phyloP scores from a whole-genome alignment of 768 basidiomycete species.

The Tylopilus subfusipes region DNA sequence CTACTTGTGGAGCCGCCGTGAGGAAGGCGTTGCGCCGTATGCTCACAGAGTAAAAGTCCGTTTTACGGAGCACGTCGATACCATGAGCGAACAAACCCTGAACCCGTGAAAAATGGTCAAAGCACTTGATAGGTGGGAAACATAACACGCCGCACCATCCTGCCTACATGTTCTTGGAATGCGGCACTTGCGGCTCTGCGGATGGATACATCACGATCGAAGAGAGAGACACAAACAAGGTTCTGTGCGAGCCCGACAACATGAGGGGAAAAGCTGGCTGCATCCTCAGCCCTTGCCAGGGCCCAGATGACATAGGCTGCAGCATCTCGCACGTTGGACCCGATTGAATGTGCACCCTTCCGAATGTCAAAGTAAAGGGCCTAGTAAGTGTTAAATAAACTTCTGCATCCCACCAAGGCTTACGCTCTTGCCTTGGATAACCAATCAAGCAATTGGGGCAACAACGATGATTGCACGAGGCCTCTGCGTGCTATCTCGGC shows the following conservation, averaged over 20 bases:
- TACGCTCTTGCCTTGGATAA: slow-evolving; percentile 60
- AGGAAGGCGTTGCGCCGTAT: slow-evolving; percentile 80
- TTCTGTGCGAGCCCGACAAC: slow-evolving; percentile 61
- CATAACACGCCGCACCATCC: slow-evolving; percentile 59
- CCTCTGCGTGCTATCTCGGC: slow-evolving; percentile 90
- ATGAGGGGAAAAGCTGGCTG: slow-evolving; percentile 54
- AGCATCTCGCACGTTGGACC: slow-evolving; percentile 91
- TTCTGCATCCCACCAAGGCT: slow-evolving; percentile 7
- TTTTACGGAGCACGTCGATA: slow-evolving; percentile 86
- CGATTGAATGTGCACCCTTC: slow-evolving; percentile 90
- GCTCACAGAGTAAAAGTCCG: slow-evolving; percentile 94
- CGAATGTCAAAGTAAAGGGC: slow-evolving; percentile 90
- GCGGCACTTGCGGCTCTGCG: slow-evolving; percentile 95
- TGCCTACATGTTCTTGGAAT: slow-evolving; percentile 94
- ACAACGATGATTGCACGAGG: slow-evolving; percentile 53
- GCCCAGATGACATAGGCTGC: slow-evolving; percentile 96
- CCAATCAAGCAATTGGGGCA: slow-evolving; percentile 72
- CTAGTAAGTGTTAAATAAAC: slow-evolving; percentile 38
- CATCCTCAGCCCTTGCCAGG: slow-evolving; percentile 73
- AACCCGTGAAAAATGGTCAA: slow-evolving; percentile 20
- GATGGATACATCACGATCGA: slow-evolving; percentile 93
- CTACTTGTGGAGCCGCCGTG: slow-evolving; percentile 81
- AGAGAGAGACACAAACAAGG: slow-evolving; percentile 78
- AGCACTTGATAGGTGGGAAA: slow-evolving; percentile 2
- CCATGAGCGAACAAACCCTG: slow-evolving; percentile 91